Evolutionary conservation across 1,284 basidiomycete species (phyloP).

Genomic region (Tremellales sp.): DNA sequence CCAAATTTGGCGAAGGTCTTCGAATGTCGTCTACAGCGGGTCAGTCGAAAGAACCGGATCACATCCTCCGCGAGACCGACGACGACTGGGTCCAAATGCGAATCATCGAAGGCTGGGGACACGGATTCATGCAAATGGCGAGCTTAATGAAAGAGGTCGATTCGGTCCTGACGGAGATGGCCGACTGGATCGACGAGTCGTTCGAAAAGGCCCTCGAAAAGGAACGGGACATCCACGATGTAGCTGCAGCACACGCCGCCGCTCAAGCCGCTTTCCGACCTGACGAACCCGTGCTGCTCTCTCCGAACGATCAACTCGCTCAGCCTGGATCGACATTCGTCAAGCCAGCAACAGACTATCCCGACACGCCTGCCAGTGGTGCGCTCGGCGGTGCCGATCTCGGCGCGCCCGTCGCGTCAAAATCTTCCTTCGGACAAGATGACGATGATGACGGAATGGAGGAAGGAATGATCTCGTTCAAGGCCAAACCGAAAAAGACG

Average conservation of each 20-base stretch:
- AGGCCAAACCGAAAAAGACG: constrained; percentile 47
- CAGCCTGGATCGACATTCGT: constrained; percentile 32
- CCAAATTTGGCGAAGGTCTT: constrained; percentile 49
- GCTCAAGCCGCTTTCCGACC: constrained; percentile 15
- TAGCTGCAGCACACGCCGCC: constrained; percentile 18
- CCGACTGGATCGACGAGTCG: constrained; percentile 83
- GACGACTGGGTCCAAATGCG: constrained; percentile 95
- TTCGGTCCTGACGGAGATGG: constrained; percentile 74
- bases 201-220: constrained; percentile 54
- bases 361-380: constrained; percentile 12
- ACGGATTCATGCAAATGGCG: constrained; percentile 93
- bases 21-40: constrained; percentile 52
- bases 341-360: constrained; percentile 39
- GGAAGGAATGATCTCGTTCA: constrained; percentile 58
- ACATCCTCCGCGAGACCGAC: constrained; percentile 64
- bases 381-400: constrained; percentile 42
- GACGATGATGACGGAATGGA: constrained; percentile 48
- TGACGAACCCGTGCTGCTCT: constrained; percentile 10
- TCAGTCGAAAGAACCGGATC: constrained; percentile 36
- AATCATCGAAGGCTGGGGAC: constrained; percentile 84
- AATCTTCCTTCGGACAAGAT: constrained; percentile 18
- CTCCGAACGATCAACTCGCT: constrained; percentile 18
- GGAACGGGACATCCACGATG: constrained; percentile 35
- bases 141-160: constrained; percentile 72
- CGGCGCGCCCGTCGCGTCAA: constrained; percentile 24